Base-by-base conservation (phyloP, 805 yeast genomes). In the Yamadazyma sp. region DNA sequence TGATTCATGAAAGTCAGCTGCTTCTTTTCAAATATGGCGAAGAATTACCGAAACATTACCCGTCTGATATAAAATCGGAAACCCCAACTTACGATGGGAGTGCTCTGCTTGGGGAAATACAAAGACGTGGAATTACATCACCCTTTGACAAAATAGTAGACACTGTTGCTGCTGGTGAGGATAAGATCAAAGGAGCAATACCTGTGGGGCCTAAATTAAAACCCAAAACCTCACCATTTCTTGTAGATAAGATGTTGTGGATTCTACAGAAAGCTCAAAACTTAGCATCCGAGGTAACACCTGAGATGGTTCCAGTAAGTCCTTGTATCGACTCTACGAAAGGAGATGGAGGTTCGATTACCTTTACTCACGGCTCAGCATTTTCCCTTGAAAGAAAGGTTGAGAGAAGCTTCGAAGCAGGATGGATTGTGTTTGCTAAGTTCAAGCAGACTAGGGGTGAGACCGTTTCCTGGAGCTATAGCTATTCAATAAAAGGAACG, bases 311-410 rank as follows among this genome's bases (percentile, higher is more conserved):
- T 8, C 53, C 55, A 11, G 23, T 50, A 0, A 43, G 41, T 20
- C 40, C 53, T 1, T 50, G 55, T 29, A 36, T 47, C 10, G 49
- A 48, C 14, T 35, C 39, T 2, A 38, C 41, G 6, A 16, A 26
- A 22, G 53, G 50, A 2, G 44, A 43, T 28, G 46, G 44, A 11
- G 55, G 55, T 4, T 35, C 48, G 1, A 24, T 50, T 2, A 17
- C 41, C n/a, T 41, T 41, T 19, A 35, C 35, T 16, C 28, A 41
- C 25, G 45, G 43, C 2, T 24, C 25, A 5, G 8, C 39, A 2
- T 31, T 37, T 10, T 21, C 32, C 18, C 7, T 15, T 5, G 34
- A 32, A 15, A 10, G 27, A 25, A 38, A 25, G 12, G 23, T 26
- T 9, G 41, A 38, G 23, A 16, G 41, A 28, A 32, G 18, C 18